Base-by-base conservation (phyloP, 2,329 filamentous ascomycete species). In the Arachnomyces sp. region DNA sequence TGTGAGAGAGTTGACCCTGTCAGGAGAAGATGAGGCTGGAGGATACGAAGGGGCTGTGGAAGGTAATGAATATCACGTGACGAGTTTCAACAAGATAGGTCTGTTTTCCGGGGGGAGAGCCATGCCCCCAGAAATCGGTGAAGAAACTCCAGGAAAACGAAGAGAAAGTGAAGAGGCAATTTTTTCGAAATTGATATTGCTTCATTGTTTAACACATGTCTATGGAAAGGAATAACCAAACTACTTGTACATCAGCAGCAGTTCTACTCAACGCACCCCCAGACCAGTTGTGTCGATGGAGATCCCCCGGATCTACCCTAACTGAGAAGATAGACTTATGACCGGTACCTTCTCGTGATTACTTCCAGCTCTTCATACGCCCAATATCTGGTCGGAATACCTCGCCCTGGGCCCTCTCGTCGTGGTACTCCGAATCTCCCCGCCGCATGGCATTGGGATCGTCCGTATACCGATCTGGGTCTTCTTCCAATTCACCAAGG, bases 361-460 rank as follows among this genome's bases (percentile, higher is more conserved):
- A 51, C 31, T 49, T 51, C 50, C 61, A 64, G 40, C 55, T 60
- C 49, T 57, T 63, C 47, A 65, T 53, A 42, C 56, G 59, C 16
- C 56, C 43, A n/a, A 63, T 47, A 38, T 67, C 61, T 29, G 60
- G 52, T 35, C 54, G 53, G 42, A 65, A 65, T 9, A 53, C 55
- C 44, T 60, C 58, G 12, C 52, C 50, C 16, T 53, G 45, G 5
- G 42, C 40, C 34, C 55, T 48, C 29, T 60, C 53, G 31, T 60
- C 51, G 34, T 48, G 41, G 40, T 50, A 52, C 40, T 59, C 47
- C 45, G 46, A 34, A 46, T 59, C 48, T 30, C 34, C 30, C 36
- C 47, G 36, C 39, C 48, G 34, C 33, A 48, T 34, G 31, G 47
- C 38, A 45, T 42, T 47, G 28, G 40, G 38, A 12, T 55, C 49